Conservation (phyloP, 2,329 filamentous ascomycete species). For the Raffaelea deltoideospora region DNA sequence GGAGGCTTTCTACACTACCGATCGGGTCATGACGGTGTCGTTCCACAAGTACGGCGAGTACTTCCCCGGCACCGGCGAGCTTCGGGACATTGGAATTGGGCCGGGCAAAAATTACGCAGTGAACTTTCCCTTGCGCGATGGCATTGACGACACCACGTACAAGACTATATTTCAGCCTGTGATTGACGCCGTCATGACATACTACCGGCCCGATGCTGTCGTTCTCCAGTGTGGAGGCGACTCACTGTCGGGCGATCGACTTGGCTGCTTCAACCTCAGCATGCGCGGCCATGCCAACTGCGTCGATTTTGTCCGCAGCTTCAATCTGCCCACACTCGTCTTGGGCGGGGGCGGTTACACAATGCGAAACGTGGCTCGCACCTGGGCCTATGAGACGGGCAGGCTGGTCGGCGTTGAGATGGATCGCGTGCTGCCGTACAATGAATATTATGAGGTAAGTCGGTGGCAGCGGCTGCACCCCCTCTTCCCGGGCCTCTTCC, state of each 20-base stretch:
- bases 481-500: too few species aligned
- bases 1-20: conserved; percentile 71
- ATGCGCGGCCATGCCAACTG: conserved; percentile 94
- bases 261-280: conserved; percentile 95
- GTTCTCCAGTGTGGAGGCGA: conserved; percentile 95
- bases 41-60: conserved; percentile 96
- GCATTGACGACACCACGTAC: conserved; percentile 82
- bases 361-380: conserved; percentile 88
- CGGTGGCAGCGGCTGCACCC: too few species aligned
- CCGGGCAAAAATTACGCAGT: conserved; percentile 79
- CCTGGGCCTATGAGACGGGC: conserved; percentile 95
- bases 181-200: conserved; percentile 71
- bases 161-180: conserved; percentile 84
- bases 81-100: conserved; percentile 75
- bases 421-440: conserved; percentile 74
- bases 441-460: conserved; percentile 75
- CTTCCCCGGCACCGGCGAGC: conserved; percentile 82
- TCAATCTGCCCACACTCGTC: conserved; percentile 73
- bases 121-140: conserved; percentile 83
- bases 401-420: conserved; percentile 73
- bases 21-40: conserved; percentile 80
- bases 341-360: conserved; percentile 95
- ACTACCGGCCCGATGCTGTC: conserved; percentile 79
- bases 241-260: conserved; percentile 80
- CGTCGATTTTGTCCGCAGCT: conserved; percentile 79